phyloP scores from a whole-genome alignment of 164 flowering plant species.

The Cinnamomum chago region DNA sequence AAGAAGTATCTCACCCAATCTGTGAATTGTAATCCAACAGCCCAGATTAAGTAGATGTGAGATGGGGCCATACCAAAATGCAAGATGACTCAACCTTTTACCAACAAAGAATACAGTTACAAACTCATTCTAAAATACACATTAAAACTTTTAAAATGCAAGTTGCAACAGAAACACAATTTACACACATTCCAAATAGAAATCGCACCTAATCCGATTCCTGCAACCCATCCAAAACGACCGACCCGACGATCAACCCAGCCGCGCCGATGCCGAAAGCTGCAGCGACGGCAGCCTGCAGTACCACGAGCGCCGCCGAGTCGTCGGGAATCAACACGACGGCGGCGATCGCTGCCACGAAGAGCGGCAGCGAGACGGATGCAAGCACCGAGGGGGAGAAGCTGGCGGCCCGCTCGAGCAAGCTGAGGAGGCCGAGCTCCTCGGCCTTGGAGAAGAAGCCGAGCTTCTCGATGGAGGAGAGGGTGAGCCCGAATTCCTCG shows the following conservation, averaged over 20 bases:
- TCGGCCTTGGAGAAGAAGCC: slow-evolving; percentile 88
- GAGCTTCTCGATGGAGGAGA: slow-evolving; percentile 77
- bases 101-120: too few species aligned
- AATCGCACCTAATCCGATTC: slow-evolving; percentile 56
- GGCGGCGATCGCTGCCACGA: slow-evolving; percentile 60
- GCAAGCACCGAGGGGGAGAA: slow-evolving; percentile 64
- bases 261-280: slow-evolving; percentile 46
- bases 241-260: slow-evolving; percentile 72
- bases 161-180: too few species aligned
- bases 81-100: too few species aligned
- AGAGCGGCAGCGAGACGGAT: slow-evolving; percentile 59
- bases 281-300: slow-evolving; percentile 57
- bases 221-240: slow-evolving; percentile 76
- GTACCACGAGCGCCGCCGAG: slow-evolving; percentile 57
- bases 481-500: slow-evolving; percentile 70
- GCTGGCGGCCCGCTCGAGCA: slow-evolving; percentile 56
- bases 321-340: slow-evolving; percentile 84
- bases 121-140: too few species aligned
- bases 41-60: too few species aligned
- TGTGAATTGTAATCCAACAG: too few species aligned
- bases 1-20: too few species aligned
- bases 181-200: not conserved
- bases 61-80: too few species aligned
- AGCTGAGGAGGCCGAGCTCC: slow-evolving; percentile 75
- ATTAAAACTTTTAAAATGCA: too few species aligned